Evolutionary conservation across 306 rosid genomes (phyloP).

Genomic region (Prosopis cineraria): DNA sequence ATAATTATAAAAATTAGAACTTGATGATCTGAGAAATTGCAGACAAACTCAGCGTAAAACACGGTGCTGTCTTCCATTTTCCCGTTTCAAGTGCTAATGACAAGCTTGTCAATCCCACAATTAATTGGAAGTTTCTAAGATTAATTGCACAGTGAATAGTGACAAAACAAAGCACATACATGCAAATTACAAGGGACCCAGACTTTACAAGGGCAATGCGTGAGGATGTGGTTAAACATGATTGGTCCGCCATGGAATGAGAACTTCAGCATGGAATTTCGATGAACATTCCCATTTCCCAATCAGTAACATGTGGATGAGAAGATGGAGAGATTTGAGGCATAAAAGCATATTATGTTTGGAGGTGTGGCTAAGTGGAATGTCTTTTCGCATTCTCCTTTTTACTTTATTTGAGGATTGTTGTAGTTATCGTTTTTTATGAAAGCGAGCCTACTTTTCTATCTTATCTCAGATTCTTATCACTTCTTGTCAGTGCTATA

Average conservation of each 20-base stretch:
- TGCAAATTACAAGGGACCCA: conserved; percentile 4
- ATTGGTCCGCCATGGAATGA: conserved; percentile 34
- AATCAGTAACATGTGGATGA: conserved; percentile 18
- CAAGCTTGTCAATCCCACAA: neutral
- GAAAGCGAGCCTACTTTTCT: neutral
- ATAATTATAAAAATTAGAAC: neutral
- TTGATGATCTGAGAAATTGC: neutral
- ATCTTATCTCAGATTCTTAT: neutral
- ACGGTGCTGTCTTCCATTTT: conserved; percentile 23
- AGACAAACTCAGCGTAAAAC: conserved; percentile 25
- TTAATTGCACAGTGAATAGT: neutral
- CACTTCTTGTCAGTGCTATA: neutral
- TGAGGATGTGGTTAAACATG: conserved; percentile 14
- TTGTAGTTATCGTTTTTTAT: neutral
- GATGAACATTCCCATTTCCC: conserved; percentile 14
- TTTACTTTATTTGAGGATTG: neutral
- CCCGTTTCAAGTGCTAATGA: neutral
- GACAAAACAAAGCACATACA: neutral
- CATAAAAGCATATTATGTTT: neutral
- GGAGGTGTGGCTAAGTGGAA: conserved; percentile 7
- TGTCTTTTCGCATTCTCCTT: conserved; percentile 26
- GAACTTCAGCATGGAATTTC: conserved; percentile 13
- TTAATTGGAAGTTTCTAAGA: neutral
- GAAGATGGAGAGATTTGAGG: conserved; percentile 3
- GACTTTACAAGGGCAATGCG: neutral